A percentile compares a stretch with the other conserved stretches of the same genome.
Evolutionary conservation across 192 early-diverging fungal species (phyloP).

Genomic region (Podila verticillata): DNA sequence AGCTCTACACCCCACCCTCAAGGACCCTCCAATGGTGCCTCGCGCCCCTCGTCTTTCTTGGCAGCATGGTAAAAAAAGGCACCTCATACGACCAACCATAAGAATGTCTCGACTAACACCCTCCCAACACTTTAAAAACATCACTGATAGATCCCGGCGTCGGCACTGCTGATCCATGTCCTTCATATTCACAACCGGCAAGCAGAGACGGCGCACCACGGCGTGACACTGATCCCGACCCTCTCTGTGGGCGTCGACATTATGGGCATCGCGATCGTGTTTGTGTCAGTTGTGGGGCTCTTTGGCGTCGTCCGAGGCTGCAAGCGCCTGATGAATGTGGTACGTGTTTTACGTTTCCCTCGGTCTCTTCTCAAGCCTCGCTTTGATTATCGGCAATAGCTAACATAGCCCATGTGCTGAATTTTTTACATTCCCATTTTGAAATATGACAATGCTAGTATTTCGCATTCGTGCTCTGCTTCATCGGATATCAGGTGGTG

Average conservation of each 20-base stretch:
- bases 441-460: conserved; percentile 6
- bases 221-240: conserved; percentile 1
- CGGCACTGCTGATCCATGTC: conserved; percentile 30
- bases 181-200: conserved; percentile 26
- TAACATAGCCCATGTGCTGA: neutral
- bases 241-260: conserved; percentile 14
- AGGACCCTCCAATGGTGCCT: conserved; percentile 40
- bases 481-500: neutral
- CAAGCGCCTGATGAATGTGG: conserved; percentile 24
- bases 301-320: conserved; percentile 15
- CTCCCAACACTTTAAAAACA: too few relatives aligned
- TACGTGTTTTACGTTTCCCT: conserved; percentile 5
- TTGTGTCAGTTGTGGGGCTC: conserved; percentile 23
- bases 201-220: neutral
- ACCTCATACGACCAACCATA: neutral
- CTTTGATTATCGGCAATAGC: neutral
- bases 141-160: conserved; percentile 49
- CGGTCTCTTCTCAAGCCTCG: neutral
- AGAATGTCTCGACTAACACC: too few relatives aligned
- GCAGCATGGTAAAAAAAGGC: conserved; percentile 30
- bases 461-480: conserved; percentile 14
- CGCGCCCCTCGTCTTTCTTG: conserved; percentile 33
- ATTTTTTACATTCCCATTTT: neutral
- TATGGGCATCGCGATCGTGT: conserved; percentile 11
- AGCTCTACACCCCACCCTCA: conserved; percentile 26